A percentile compares a stretch with the other conserved stretches of the same genome.
These are phyloP conservation scores for Leccinum colubrinum DNA, from an alignment of 1,284 basidiomycete species.

Conservation along the genomic window DNA sequence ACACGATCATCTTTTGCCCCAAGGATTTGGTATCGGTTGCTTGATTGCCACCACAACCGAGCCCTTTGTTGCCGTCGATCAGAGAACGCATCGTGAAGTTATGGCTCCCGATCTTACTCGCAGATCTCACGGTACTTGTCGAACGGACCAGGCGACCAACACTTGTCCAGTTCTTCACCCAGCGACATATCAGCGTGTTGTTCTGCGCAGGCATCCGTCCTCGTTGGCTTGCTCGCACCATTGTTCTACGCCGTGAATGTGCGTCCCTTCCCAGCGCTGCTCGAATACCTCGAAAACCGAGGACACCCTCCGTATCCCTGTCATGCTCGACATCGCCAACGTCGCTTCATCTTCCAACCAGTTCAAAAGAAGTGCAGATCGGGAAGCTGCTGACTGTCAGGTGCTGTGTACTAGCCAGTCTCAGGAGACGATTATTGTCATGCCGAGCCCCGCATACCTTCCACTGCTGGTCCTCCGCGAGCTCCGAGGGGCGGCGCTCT, in stretches of 20 bases:
- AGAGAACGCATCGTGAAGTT: constrained; percentile 67
- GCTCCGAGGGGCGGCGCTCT: constrained; percentile 70
- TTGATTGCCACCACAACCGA: constrained; percentile 86
- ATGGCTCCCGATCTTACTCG: constrained; percentile 74
- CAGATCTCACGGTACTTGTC: constrained; percentile 72
- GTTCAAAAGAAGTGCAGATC: constrained; percentile 71
- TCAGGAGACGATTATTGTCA: constrained; percentile 87
- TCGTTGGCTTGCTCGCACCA: constrained; percentile 78
- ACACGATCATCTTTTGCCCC: constrained; percentile 66
- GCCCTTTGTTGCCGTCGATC: constrained; percentile 59
- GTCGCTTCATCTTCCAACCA: constrained; percentile 83
- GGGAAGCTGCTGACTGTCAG: constrained; percentile 83
- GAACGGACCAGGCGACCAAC: constrained; percentile 55
- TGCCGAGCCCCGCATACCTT: constrained; percentile 76
- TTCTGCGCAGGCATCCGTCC: constrained; percentile 75
- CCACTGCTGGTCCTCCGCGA: constrained; percentile 70
- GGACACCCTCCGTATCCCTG: constrained; percentile 85
- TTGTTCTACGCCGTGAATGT: constrained; percentile 81
- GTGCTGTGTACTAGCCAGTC: constrained; percentile 84
- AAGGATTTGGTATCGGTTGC: constrained; percentile 71
- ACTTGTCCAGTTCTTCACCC: constrained; percentile 72
- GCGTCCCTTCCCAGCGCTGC: constrained; percentile 74
- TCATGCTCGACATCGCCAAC: constrained; percentile 86
- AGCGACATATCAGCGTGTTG: constrained; percentile 82
- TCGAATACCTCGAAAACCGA: constrained; percentile 79